Evolutionary conservation across 169 alveolate genomes (phyloP).

Genomic region (Plasmodium inui): DNA sequence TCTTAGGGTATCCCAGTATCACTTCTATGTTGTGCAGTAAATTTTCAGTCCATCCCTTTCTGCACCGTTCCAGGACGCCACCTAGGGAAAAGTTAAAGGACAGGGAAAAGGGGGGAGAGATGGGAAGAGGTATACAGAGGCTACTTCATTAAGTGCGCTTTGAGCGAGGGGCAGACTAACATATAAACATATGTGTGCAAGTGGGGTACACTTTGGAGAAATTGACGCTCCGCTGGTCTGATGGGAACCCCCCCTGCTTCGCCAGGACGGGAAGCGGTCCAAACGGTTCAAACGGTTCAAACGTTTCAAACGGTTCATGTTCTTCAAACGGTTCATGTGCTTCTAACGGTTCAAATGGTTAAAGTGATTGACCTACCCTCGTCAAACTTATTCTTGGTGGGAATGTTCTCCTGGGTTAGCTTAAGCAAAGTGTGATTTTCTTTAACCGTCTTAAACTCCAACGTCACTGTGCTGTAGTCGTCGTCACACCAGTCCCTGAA

Average conservation of each 20-base stretch:
- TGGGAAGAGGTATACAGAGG: neutral
- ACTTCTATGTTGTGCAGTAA: slow-evolving; percentile 41
- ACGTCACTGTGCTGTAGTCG: slow-evolving; percentile 52
- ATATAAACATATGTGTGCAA: neutral
- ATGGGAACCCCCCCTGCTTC: neutral
- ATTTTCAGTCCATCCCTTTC: slow-evolving; percentile 72
- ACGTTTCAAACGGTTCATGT: too few relatives aligned
- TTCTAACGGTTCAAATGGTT: too few relatives aligned
- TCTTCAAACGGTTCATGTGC: too few relatives aligned
- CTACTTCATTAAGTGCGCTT: neutral
- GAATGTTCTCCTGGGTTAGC: slow-evolving; percentile 53
- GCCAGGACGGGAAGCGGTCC: neutral
- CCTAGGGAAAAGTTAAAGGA: slow-evolving; percentile 6
- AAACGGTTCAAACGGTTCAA: too few relatives aligned
- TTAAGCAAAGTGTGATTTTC: slow-evolving; percentile 65
- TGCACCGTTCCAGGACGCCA: slow-evolving; percentile 65
- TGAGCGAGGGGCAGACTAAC: neutral
- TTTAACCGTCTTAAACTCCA: slow-evolving; percentile 21
- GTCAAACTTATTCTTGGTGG: slow-evolving; percentile 29
- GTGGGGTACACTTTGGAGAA: neutral
- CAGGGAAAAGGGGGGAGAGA: too few relatives aligned
- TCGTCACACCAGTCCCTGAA: slow-evolving; percentile 54
- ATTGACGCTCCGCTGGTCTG: neutral
- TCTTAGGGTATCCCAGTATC: slow-evolving; percentile 63
- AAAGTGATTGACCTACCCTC: slow-evolving; percentile 62